These are phyloP conservation scores for Rhizoctonia solani DNA, from an alignment of 1,284 basidiomycete species.

Conservation along the genomic window DNA sequence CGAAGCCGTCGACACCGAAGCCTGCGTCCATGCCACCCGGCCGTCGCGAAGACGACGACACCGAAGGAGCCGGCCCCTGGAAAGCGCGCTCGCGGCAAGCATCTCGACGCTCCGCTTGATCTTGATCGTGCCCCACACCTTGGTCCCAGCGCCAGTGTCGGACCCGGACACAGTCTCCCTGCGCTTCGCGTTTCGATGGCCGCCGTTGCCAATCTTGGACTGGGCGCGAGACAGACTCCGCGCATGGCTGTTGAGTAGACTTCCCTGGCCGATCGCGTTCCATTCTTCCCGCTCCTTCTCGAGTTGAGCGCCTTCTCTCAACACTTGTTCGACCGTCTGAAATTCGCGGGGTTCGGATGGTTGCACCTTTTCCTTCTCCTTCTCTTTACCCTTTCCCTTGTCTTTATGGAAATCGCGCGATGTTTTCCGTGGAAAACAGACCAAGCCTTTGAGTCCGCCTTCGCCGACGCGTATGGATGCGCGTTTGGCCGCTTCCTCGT, in stretches of 20 bases:
- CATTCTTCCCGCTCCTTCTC: slow-evolving; percentile 20
- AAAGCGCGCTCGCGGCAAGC: slow-evolving; percentile 13
- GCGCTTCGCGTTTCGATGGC: slow-evolving; percentile 2
- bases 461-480: slow-evolving; percentile 16
- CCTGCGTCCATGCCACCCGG: background rate
- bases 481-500: slow-evolving; percentile 5
- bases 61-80: slow-evolving; percentile 15
- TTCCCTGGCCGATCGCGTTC: slow-evolving; percentile 26
- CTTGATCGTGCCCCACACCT: slow-evolving; percentile 28
- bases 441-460: slow-evolving; percentile 5
- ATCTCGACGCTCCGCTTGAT: slow-evolving; percentile 27
- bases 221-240: slow-evolving; percentile 24
- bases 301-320: slow-evolving; percentile 22
- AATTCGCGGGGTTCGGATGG: no score
- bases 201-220: background rate
- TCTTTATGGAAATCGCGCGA: background rate
- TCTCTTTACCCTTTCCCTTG: slow-evolving; percentile 1
- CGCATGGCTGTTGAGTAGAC: slow-evolving; percentile 18
- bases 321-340: slow-evolving; percentile 17
- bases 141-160: background rate
- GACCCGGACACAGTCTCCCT: background rate
- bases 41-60: slow-evolving; percentile 3
- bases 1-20: slow-evolving; percentile 10
- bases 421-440: slow-evolving; percentile 8
- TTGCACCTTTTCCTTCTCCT: background rate